phyloP scores from a whole-genome alignment of 225 moss, liverwort and hornwort genomes.

The Sphagnum tenellum region DNA sequence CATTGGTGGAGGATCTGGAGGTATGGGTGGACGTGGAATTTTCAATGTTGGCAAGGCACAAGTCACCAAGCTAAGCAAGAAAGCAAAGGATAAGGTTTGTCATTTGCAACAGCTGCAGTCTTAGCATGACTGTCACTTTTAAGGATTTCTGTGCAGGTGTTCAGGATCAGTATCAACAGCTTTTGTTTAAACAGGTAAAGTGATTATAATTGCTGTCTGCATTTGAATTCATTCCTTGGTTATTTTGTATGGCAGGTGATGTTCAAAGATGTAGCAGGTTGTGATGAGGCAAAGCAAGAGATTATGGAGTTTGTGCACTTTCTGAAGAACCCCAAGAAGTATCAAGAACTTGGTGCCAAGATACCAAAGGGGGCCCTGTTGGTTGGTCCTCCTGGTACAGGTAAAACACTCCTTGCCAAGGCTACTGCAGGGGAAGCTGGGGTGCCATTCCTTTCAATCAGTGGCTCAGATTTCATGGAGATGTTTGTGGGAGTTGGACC shows the following conservation, averaged over 20 bases:
- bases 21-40: constrained; percentile 98
- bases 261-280: constrained; percentile 99
- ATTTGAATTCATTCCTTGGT: neutral
- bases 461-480: constrained; percentile 99
- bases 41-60: constrained; percentile 99
- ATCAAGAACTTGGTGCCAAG: constrained; percentile 93
- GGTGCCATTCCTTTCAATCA: constrained; percentile 97
- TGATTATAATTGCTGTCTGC: neutral
- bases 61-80: constrained; percentile 95
- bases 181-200: no score
- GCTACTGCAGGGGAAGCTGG: constrained; percentile 98
- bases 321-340: constrained; percentile 93
- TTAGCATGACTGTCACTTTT: no score
- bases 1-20: constrained; percentile 72
- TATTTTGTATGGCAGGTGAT: constrained; percentile 47
- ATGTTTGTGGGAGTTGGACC: constrained; percentile 99
- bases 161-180: no score
- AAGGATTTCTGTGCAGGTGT: no score
- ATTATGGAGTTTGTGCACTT: constrained; percentile 99
- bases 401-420: constrained; percentile 89
- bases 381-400: constrained; percentile 96
- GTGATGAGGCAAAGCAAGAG: constrained; percentile 98
- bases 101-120: no score
- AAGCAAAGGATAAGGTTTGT: constrained; percentile 87
- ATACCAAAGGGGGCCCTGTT: constrained; percentile 97